Base-by-base conservation (phyloP, 805 yeast species). In the Komagataella phaffii region DNA sequence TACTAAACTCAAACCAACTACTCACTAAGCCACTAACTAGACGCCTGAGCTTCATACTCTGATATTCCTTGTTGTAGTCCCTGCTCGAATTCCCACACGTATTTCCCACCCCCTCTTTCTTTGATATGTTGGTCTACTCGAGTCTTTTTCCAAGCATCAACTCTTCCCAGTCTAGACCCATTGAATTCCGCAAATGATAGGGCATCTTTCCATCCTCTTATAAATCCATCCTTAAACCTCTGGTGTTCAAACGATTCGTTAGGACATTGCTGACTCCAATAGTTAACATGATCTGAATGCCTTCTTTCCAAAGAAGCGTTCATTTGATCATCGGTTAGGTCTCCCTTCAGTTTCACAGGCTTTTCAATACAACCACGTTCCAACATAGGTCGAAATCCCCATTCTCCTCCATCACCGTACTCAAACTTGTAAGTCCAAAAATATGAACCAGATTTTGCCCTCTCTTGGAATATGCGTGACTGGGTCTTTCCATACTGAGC, bases 361-460 rank as follows among this genome's bases (percentile, higher is more conserved):
- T 63, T 52, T 4, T 79, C 76, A 21, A 81, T 64, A 7, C 81
- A 77, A 1, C 88, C 88, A 50, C 68, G 67, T 19, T 83, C 80
- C 18, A 75, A 69, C 89, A 86, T 87, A 44, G 88, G 85, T 21
- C 75, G 73, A 66, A 88, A 83, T 49, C 93, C 97, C 98, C 98
- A 91, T 67, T 88, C 97, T 14, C 98, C 98, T 46, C 97, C 97
- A 61, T 83, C 84, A 2, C 97, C 97, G 53, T 80, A 73, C 62
- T 84, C 79, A 61, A 90, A 90, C 66, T 88, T 88, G 64, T 69
- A 85, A 1, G 96, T 86, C 98, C 98, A 91, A 66, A 93, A 91
- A 65, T 75, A 90, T 53, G 78, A 74, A 0, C 98, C 98, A 52
- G 80, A 75, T 7, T 72, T 64, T 1, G 91, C 83, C 43, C 83